These are phyloP conservation scores for Fusarium nelsonii DNA, from an alignment of 2,329 filamentous ascomycete genomes.

Conservation along the genomic window DNA sequence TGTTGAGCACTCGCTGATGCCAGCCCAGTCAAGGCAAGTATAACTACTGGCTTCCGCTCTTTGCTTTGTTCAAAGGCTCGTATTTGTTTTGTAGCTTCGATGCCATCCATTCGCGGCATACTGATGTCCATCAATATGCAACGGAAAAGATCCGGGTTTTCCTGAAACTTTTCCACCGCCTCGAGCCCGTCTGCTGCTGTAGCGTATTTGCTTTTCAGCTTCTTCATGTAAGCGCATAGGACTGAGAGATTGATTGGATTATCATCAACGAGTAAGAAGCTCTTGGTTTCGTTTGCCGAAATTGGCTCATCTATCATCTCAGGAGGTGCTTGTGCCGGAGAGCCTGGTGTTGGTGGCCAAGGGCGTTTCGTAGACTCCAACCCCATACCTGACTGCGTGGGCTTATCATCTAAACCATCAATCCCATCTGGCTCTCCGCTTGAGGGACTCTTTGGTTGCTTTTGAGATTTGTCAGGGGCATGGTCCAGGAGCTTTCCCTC, in stretches of 20 bases:
- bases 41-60: constrained; percentile 56
- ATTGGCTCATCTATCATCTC: not conserved
- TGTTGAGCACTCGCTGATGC: constrained; percentile 62
- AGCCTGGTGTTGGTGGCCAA: not conserved
- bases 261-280: constrained; percentile 42
- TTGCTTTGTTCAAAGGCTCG: constrained; percentile 61
- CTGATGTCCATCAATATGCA: constrained; percentile 63
- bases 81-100: constrained; percentile 62
- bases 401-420: not conserved
- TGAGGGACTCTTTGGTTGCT: not conserved
- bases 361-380: constrained; percentile 5
- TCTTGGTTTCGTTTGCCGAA: constrained; percentile 1
- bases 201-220: constrained; percentile 47
- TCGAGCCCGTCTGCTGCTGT: constrained; percentile 53
- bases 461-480: not conserved
- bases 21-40: constrained; percentile 67
- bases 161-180: constrained; percentile 49
- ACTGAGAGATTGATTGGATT: constrained; percentile 43
- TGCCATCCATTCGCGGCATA: constrained; percentile 69
- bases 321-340: not conserved
- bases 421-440: not conserved
- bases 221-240: constrained; percentile 51
- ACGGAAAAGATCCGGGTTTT: constrained; percentile 42
- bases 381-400: not conserved
- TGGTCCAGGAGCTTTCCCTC: not conserved